Evolutionary conservation across 2,329 filamentous ascomycete genomes (phyloP), one percentile per base, ranked within the genome.

Genomic region (Westerdykella aurantiaca): DNA sequence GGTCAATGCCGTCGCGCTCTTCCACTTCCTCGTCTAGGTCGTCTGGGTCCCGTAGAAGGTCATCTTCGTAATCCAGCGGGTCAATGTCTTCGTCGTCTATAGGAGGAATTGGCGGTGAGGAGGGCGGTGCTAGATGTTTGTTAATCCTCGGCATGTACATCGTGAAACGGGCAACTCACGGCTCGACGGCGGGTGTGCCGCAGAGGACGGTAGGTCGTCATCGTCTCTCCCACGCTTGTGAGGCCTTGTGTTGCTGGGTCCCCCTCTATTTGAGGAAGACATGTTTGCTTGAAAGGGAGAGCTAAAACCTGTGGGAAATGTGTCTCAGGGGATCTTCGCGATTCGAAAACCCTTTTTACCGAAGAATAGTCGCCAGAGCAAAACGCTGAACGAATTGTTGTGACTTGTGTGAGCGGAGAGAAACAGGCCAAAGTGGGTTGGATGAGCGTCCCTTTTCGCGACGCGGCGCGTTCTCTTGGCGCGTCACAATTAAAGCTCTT

Each of bases 281-380:
- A 86, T 85, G 70, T 83, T 88, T 56, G 82, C 78, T 68, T 85
- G 83, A 48, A 94, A 77, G 65, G 90, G 89, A 67, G 88, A 94
- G 75, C 87, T 94, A 63, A 23, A 23, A 21, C 18, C 14, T 38
- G 39, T 31, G 51, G 55, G 61, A 46, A 60, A 53, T 11, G 33
- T 35, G n/a, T 29, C 11, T 29, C 25, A 12, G 25, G 25, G 10
- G 25, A 12, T 29, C 7, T 2, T 9, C 9, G 7, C 7, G 7
- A 29, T 10, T 29, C 3, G 11, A 7, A 29, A 29, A 29, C 7
- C 11, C 25, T 4, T 9, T 29, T 9, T 9, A 4, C 7, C 10
- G 25, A 29, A 29, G 9, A 12, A 2, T 9, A 29, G 25, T 29
- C 11, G 9, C 7, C 4, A 29, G 25, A 29, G 25, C n/a, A 29